Evolutionary conservation across 2,329 filamentous ascomycete species (phyloP).

Genomic region (Sporothrix pallida): DNA sequence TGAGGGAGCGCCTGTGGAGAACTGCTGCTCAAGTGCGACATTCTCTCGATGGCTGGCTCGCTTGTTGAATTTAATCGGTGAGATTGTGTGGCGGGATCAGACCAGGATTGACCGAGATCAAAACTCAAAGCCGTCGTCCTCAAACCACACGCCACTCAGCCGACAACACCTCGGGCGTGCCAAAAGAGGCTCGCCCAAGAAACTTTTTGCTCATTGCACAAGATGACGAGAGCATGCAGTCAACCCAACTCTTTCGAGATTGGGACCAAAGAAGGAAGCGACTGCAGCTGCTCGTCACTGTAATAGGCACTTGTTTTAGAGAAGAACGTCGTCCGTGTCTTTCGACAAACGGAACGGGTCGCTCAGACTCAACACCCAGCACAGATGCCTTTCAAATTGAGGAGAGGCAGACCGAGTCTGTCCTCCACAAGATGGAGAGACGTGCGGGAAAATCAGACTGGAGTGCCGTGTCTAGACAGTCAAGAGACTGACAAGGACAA

Average conservation of each 20-base stretch:
- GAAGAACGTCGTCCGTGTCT: constrained; percentile 62
- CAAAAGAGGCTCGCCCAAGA: constrained; percentile 54
- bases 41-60: constrained; percentile 91
- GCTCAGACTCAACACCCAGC: constrained; percentile 83
- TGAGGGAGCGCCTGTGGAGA: constrained; percentile 81
- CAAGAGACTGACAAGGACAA: neutral
- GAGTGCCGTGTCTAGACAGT: constrained; percentile 48
- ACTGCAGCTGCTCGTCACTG: constrained; percentile 41
- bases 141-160: constrained; percentile 58
- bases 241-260: constrained; percentile 12
- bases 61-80: constrained; percentile 79
- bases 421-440: constrained; percentile 60
- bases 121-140: neutral
- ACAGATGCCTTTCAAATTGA: constrained; percentile 62
- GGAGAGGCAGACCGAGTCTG: constrained; percentile 48
- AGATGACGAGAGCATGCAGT: neutral
- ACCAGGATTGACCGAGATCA: constrained; percentile 19
- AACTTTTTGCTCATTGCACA: constrained; percentile 36
- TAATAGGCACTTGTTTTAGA: constrained; percentile 73
- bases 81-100: constrained; percentile 50
- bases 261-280: neutral
- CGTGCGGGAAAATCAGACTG: constrained; percentile 79
- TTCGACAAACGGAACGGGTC: constrained; percentile 37
- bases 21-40: constrained; percentile 90
- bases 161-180: constrained; percentile 72